Evolutionary conservation across 2,329 filamentous ascomycete species (phyloP), one percentile per base, ranked within the genome.

Genomic region (Microdochium nivale): DNA sequence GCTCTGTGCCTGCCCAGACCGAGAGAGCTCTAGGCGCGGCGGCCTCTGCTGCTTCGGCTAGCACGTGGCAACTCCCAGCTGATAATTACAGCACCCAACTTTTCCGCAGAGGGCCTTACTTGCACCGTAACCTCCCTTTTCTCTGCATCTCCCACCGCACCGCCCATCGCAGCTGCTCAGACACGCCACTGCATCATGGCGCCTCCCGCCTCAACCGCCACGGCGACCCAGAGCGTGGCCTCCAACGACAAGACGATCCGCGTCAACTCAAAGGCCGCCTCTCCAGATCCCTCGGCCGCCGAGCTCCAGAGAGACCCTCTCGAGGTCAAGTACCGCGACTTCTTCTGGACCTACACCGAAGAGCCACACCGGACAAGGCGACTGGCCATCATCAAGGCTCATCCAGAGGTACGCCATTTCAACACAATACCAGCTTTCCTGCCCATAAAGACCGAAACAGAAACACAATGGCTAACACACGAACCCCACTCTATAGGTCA

Each of bases 321-420:
- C 51, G 70, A 73, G 59, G 56, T 62, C n/a, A 67, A 67, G 49
- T 67, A 75, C 56, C 63, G 84, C 56, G 79, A 84, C 67, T 97
- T 97, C 78, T 96, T 95, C 74, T 97, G 95, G 94, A 96, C 94
- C 40, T 97, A 99, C 67, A 96, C 94, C 10, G 94, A 99, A 69
- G 94, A 99, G 72, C 94, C 94, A 55, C 94, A 99, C 71, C 83
- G 90, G 60, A 94, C 92, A 30, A 79, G 94, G 60, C 82, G 94
- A 52, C 82, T 92, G 61, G 90, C 90, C 55, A 99, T 99, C 62
- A 97, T 99, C 72, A 97, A 96, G 75, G 91, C 92, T 51, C 92
- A 99, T 67, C 94, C 94, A 47, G 92, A 99, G 80, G 90, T 92
- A 73, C 21, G 66, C 14, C 13, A 44, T 7, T 24, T 19, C 10